Base-by-base conservation (phyloP, 139 green algal genomes). In the Chlamydomonas sphaeroides region DNA sequence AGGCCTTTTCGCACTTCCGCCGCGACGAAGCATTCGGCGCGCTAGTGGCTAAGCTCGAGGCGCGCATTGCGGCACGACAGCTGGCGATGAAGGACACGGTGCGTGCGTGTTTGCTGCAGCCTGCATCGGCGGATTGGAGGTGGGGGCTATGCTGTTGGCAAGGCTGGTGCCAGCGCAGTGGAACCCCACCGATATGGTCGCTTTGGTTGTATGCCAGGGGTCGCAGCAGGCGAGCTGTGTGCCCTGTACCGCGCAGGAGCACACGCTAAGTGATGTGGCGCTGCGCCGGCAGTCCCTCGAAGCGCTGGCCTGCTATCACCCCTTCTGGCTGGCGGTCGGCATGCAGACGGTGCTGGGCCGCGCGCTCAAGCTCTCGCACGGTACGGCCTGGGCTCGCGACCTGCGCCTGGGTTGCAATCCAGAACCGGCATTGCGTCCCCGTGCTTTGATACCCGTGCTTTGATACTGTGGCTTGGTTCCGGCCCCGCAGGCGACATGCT, bases 251-350 rank as follows among this genome's bases (percentile, higher is more conserved):
- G n/a, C 17, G 51, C 73, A 80, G 73, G 74, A 71, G 41, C 20
- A 48, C 28, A 75, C 48, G 48, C 65, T 84, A 1, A 84, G 48
- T 26, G 85, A 89, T 41, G 56, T 83, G 26, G 49, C 32, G 2
- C 38, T 74, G 61, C 61, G 73, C 42, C 65, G 87, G 57, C 85
- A 87, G 49, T 89, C 90, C 32, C 30, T 92, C 53, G 79, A 91
- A 8, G 90, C 87, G 36, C 86, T 98, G 42, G 62, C 90, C 33
- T 83, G 67, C 39, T 98, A 98, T 88, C 88, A 98, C 75, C 92
- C 94, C 0, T 94, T 98, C 74, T 98, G 95, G 95, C 91, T 98
- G 85, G 84, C 83, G 18, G 69, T 94, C 23, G 94, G 86, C 1
- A 65, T 95, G 39, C 88, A 96, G 78, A 87, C 85, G 0, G 79